Base-by-base conservation (phyloP, 164 flowering plant genomes). In the Kingdonia uniflora region DNA sequence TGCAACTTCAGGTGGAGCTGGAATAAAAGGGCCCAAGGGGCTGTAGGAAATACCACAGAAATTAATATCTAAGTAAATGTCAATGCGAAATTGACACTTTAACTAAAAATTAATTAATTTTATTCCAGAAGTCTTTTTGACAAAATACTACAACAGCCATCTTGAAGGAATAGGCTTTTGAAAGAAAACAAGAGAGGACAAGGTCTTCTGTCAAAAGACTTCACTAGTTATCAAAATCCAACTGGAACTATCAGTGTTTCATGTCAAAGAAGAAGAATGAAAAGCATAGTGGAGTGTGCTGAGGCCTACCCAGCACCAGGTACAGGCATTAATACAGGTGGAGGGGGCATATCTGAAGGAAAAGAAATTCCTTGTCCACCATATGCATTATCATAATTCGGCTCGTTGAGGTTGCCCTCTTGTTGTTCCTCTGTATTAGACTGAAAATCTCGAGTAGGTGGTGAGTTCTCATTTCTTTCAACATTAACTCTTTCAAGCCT, bases 1-100 rank as follows among this genome's bases (percentile, higher is more conserved):
- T 20, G 99, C 99, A 65, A 89, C 92, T 65, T 94, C 99, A 66
- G 99, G 99, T 39, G 99, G 99, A 23, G 99, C 99, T 53, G 99
- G 99, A 61, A 94, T 97, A 79, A 94, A 94, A 20, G 99, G 99
- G 12, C 99, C 99, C 68, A 94, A 44, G 10, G 99, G 99, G 16
- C 99, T 94, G 87, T 65, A 69, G 55, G 42, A 13, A 42, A 41
- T 60, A 42, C 26, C 23, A 49, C 6, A 29, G 8, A 29, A 4
- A 29, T 3, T n/a, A 29, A 29, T 3, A 29, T 29, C 8, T 29
- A 29, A n/a, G n/a, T n/a, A n/a, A n/a, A n/a, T n/a, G n/a, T n/a
- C n/a, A n/a, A n/a, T n/a, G n/a, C n/a, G n/a, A n/a, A n/a, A n/a
- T n/a, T n/a, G n/a, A n/a, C n/a, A n/a, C n/a, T n/a, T n/a, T n/a